phyloP scores from a whole-genome alignment of 176 grass and related monocot species.

The Raddia distichophylla region DNA sequence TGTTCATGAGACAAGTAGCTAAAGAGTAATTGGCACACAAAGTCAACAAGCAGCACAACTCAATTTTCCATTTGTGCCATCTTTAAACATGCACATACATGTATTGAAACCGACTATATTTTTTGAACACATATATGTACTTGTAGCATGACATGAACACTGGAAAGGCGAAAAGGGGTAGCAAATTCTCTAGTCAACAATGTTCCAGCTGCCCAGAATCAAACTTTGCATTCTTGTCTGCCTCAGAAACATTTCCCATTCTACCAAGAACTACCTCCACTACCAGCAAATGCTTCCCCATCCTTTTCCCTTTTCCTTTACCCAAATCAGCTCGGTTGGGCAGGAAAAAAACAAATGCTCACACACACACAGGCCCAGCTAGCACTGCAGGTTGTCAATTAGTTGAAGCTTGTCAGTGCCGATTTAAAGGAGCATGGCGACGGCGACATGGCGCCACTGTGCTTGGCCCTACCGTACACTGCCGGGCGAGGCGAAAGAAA shows the following conservation, averaged over 20 bases:
- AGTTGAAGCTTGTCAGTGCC: slow-evolving; percentile 12
- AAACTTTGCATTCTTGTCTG: slow-evolving; percentile 39
- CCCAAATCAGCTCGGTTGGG: slow-evolving; percentile 31
- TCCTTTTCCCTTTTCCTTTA: neutral
- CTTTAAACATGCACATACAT: neutral
- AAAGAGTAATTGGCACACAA: too few species aligned
- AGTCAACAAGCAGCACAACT: neutral
- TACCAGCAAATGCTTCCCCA: slow-evolving; percentile 25
- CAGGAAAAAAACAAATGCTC: slow-evolving; percentile 30
- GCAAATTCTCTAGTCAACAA: slow-evolving; percentile 32
- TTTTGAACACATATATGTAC: neutral
- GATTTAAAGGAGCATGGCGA: slow-evolving; percentile 33
- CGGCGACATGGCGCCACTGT: slow-evolving; percentile 22
- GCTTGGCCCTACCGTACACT: slow-evolving; percentile 14
- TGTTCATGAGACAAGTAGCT: too few species aligned
- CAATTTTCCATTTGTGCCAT: neutral
- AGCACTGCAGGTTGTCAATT: slow-evolving; percentile 10
- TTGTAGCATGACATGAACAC: neutral
- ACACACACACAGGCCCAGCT: neutral
- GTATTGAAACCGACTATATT: neutral
- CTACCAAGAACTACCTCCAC: slow-evolving; percentile 34
- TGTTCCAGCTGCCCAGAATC: slow-evolving; percentile 20
- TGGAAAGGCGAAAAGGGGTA: neutral
- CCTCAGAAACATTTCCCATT: slow-evolving; percentile 24
- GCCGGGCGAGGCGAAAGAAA: neutral